phyloP scores from a whole-genome alignment of 768 basidiomycete genomes.

The Stropharia rugosoannulata region DNA sequence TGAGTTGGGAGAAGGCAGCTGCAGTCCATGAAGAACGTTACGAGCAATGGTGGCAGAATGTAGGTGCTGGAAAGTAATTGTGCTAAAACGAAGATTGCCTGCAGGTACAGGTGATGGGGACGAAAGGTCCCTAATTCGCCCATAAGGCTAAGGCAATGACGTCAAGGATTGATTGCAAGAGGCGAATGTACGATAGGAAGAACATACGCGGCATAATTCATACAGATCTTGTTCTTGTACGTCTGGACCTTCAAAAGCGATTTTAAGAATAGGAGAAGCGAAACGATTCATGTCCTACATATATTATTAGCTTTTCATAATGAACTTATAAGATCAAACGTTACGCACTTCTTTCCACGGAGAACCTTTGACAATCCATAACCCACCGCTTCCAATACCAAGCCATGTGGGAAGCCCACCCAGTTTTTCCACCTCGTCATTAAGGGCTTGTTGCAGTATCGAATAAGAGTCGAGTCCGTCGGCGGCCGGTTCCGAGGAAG shows the following conservation, averaged over 20 bases:
- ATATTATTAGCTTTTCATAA: not conserved
- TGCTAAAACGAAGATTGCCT: conserved; percentile 65
- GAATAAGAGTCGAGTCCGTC: conserved; percentile 33
- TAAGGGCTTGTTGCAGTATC: conserved; percentile 47
- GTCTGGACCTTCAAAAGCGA: conserved; percentile 91
- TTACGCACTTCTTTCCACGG: conserved; percentile 77
- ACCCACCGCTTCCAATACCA: conserved; percentile 46
- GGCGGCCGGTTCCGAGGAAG: conserved; percentile 10
- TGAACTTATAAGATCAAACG: not conserved
- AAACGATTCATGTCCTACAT: conserved; percentile 82
- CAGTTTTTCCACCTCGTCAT: conserved; percentile 39
- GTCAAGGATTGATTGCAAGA: not conserved
- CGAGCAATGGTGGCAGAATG: conserved; percentile 79
- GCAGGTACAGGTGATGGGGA: conserved; percentile 60
- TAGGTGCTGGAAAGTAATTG: conserved; percentile 58
- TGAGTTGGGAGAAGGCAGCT: conserved; percentile 25
- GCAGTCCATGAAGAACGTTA: conserved; percentile 73
- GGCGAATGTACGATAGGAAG: not conserved
- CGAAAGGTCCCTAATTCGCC: conserved; percentile 68
- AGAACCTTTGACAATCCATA: conserved; percentile 74
- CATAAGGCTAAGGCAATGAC: conserved; percentile 62
- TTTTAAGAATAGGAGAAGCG: conserved; percentile 67
- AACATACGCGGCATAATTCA: conserved; percentile 68
- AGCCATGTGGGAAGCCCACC: conserved; percentile 67
- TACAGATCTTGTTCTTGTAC: conserved; percentile 79